Evolutionary conservation across 176 grass and related monocot genomes (phyloP), one percentile per base, ranked within the genome.

Genomic region (Eragrostis nindensis): DNA sequence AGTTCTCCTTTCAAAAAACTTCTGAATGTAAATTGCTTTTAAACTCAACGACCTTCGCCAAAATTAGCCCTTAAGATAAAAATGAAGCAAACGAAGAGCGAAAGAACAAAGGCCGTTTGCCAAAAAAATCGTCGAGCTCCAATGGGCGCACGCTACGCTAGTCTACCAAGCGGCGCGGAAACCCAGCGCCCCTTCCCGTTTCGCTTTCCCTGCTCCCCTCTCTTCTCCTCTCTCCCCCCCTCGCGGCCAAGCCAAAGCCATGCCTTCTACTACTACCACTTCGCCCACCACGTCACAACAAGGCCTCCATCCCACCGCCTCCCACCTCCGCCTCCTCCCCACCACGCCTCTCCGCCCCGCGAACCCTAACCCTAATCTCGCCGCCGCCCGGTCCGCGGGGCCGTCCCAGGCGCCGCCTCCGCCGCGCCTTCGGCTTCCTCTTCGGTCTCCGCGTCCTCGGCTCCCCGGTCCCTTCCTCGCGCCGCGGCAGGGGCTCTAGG

Each of bases 291-390:
- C 82, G 79, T 76, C 87, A 83, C 86, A 78, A 72, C 59, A 68
- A 43, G 65, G 65, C 77, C 59, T 75, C 19, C 66, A 50, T 74
- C 74, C 74, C 81, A 68, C 94, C 90, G 76, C 77, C 75, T 62
- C 40, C 67, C 66, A 60, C 83, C 64, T 62, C 68, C 61, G 62
- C 56, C 68, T 80, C 60, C 77, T 44, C 62, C 26, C 15, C 27
- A 36, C 61, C 61, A 8, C 39, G 30, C 9, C n/a, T 52, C 46
- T 8, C 76, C 57, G 36, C 66, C 55, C 57, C 84, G 1, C 46
- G 50, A 94, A 89, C 83, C 89, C 92, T 89, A 91, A 89, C 74
- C 92, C 88, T 94, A 94, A 89, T 67, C 71, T 6, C 83, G 24
- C 25, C 25, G 19, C 22, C 76, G n/a, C 68, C 53, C 18, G 25